Evolutionary conservation across 169 alveolate genomes (phyloP), one percentile per base, ranked within the genome.

Genomic region (Pseudocohnilembus persalinus): DNA sequence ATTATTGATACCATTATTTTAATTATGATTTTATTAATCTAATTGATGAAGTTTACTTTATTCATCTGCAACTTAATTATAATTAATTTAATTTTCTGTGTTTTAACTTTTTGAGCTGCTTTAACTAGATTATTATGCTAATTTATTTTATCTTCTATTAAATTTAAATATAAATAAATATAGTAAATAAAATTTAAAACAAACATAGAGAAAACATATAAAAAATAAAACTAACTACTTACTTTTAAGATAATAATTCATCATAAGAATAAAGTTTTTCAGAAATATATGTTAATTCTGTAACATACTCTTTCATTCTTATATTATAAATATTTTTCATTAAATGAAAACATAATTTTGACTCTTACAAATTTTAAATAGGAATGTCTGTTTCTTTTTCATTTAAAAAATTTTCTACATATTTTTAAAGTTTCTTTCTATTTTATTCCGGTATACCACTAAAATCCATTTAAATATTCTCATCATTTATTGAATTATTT

Each of bases 221-320:
- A 11, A 49, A 49, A 73, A 73, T 73, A 73, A 73, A n/a, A 73
- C 26, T 29, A 73, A 79, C 29, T 79, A 49, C 34, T 75, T 64
- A 49, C 29, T 79, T 74, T 81, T 82, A 80, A 0, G 87, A 73
- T 26, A 86, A 32, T 1, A 86, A 72, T 33, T 80, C 87, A 33
- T 86, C 90, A 65, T 86, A 86, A 79, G 80, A 79, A 31, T 80
- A 74, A 80, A 86, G 65, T 34, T 86, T 86, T 80, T 76, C 90
- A 73, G 90, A 86, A 31, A 86, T 86, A 29, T 80, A 75, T 65
- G 78, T 33, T 31, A 86, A 82, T 74, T 86, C 90, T 29, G 77
- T 81, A 6, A 86, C 90, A 81, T 86, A 86, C 30, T 86, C 90
- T 28, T 86, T 80, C 90, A 86, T 86, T 74, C 85, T 86, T 31